Conservation (phyloP, 306 rosid species). For the Canavalia ensiformis region DNA sequence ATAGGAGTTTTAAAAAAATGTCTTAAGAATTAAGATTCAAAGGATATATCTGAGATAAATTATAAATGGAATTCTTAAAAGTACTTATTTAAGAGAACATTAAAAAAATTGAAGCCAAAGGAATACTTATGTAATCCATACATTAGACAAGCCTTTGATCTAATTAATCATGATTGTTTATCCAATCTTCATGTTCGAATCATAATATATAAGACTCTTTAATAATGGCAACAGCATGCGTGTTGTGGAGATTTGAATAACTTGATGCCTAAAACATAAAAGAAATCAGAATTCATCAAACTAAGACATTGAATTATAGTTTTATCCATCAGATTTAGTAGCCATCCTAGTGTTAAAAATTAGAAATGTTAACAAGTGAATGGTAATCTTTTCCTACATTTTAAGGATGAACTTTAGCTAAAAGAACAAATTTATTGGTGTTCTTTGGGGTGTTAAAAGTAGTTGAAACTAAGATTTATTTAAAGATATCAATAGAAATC, state of each 20-base stretch:
- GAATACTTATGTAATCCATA: slow-evolving; percentile 56
- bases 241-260: slow-evolving; percentile 88
- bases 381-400: not conserved
- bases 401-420: no score
- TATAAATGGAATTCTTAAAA: no score
- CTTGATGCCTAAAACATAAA: slow-evolving; percentile 74
- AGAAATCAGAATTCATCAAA: slow-evolving; percentile 40
- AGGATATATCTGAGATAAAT: no score
- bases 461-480: no score
- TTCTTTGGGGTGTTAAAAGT: no score
- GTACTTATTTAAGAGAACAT: not conserved
- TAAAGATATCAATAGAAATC: no score
- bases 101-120: slow-evolving; percentile 25
- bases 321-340: slow-evolving; percentile 39
- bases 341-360: not conserved
- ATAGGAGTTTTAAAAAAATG: no score
- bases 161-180: slow-evolving; percentile 87
- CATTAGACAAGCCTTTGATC: slow-evolving; percentile 87
- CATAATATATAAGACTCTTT: slow-evolving; percentile 94
- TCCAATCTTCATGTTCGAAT: slow-evolving; percentile 88
- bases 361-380: slow-evolving; percentile 6
- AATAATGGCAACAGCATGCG: slow-evolving; percentile 93
- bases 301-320: slow-evolving; percentile 34
- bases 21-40: no score
- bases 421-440: no score